A percentile compares a stretch with the other conserved stretches of the same genome.
These are phyloP conservation scores for Yamadazyma sp. DNA, from an alignment of 1,139 yeast species.

Conservation along the genomic window DNA sequence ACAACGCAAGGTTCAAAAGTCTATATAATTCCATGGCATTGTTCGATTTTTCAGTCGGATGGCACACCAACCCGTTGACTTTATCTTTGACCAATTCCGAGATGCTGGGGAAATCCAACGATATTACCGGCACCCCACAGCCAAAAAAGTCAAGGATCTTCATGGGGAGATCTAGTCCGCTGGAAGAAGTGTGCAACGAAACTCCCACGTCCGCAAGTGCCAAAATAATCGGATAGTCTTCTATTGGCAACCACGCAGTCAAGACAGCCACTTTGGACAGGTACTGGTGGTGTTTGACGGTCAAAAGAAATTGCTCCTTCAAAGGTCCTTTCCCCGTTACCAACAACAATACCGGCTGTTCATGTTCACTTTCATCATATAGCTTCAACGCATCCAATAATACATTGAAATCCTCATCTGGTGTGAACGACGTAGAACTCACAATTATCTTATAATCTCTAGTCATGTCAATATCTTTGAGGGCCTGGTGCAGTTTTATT, in stretches of 20 bases:
- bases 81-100: constrained; percentile 55
- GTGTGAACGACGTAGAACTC: constrained; percentile 91
- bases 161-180: constrained; percentile 96
- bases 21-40: constrained; percentile 46
- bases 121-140: constrained; percentile 88
- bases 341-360: constrained; percentile 60
- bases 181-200: constrained; percentile 86
- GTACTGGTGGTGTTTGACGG: constrained; percentile 43
- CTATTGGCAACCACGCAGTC: constrained; percentile 75
- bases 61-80: constrained; percentile 44
- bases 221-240: constrained; percentile 76
- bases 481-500: constrained; percentile 43
- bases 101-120: constrained; percentile 73
- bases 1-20: constrained; percentile 46
- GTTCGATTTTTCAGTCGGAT: constrained; percentile 14
- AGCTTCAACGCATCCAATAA: constrained; percentile 65
- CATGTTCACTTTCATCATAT: constrained; percentile 46
- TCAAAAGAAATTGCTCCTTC: constrained; percentile 47
- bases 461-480: constrained; percentile 28
- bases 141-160: constrained; percentile 96
- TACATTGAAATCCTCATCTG: constrained; percentile 84
- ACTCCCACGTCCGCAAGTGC: constrained; percentile 84
- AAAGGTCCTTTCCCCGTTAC: constrained; percentile 97
- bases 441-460: constrained; percentile 61
- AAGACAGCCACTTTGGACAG: constrained; percentile 51